These are phyloP conservation scores for Exophiala lecanii-corni DNA, from an alignment of 2,329 filamentous ascomycete genomes.

Conservation along the genomic window DNA sequence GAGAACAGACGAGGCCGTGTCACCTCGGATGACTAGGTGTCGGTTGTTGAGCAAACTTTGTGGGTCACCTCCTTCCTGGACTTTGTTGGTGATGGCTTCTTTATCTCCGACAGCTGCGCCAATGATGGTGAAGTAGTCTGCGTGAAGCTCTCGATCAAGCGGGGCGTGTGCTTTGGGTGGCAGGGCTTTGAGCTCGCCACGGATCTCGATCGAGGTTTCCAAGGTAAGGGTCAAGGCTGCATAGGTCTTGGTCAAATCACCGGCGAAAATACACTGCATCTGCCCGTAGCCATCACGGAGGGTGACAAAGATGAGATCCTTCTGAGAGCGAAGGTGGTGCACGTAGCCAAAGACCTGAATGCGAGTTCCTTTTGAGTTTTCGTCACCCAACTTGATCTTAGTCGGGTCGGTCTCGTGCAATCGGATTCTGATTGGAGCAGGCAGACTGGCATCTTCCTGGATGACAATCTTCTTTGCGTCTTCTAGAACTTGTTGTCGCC, in stretches of 20 bases:
- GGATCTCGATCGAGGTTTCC: slow-evolving; percentile 80
- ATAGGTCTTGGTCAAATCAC: slow-evolving; percentile 84
- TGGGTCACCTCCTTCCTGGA: slow-evolving; percentile 63
- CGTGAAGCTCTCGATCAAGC: slow-evolving; percentile 80
- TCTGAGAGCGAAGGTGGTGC: slow-evolving; percentile 75
- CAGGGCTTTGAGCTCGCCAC: slow-evolving; percentile 77
- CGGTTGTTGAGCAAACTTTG: slow-evolving; percentile 75
- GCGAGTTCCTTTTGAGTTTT: slow-evolving; percentile 61
- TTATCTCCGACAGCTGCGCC: slow-evolving; percentile 78
- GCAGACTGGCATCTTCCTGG: slow-evolving; percentile 66
- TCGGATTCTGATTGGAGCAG: slow-evolving; percentile 69
- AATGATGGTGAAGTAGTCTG: slow-evolving; percentile 80
- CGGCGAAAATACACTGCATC: slow-evolving; percentile 78
- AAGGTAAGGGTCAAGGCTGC: slow-evolving; percentile 79
- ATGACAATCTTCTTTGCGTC: slow-evolving; percentile 75
- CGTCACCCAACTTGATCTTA: slow-evolving; percentile 51
- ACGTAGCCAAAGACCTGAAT: slow-evolving; percentile 79
- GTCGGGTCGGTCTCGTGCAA: slow-evolving; percentile 65
- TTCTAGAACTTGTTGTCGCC: slow-evolving; percentile 67
- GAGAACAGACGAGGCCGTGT: slow-evolving; percentile 79
- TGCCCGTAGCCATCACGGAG: slow-evolving; percentile 77
- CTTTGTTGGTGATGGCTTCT: slow-evolving; percentile 84
- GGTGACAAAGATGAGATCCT: slow-evolving; percentile 82
- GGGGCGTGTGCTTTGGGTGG: slow-evolving; percentile 74
- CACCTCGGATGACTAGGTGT: slow-evolving; percentile 79